Evolutionary conservation across 768 basidiomycete genomes (phyloP), one percentile per base, ranked within the genome.

Genomic region (Termitomyces heimii): DNA sequence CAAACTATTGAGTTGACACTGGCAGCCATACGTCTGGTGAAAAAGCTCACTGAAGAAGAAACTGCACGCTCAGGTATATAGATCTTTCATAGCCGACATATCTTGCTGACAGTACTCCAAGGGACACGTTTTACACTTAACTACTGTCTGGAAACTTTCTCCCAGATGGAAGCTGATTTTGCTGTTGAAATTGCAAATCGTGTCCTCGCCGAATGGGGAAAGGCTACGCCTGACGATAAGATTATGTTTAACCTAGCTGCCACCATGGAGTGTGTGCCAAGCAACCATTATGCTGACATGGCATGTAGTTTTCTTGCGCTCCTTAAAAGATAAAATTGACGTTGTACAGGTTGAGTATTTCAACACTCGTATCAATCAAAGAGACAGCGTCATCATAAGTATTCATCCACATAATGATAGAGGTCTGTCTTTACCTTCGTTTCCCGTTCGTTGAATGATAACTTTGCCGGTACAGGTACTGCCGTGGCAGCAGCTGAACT

Each of bases 211-310:
- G 80, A 82, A 12, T 92, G 90, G 90, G 85, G 84, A 16, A 81
- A 79, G 67, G 85, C 85, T 28, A 69, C 77, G 0, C 78, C 79
- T n/a, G 74, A 81, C 51, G 78, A 83, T 63, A 79, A 86, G 63
- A 87, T 92, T 67, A 91, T 89, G 60, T 92, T 92, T 72, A 92
- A 92, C 72, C 70, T 72, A 92, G 92, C 72, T 70, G 89, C 91
- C 20, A 88, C 89, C 0, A 92, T 90, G 40, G 91, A 92, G 67
- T 82, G 90, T 51, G 84, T 85, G 2, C 88, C 90, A 18, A 89
- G 90, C 22, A 92, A 92, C 67, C 86, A 92, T 68, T 92, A 87
- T 63, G 90, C 90, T 47, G 90, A 92, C 65, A 84, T 86, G 78
- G 89, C 82, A 58, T 62, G 77, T 60, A 20, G 13, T 34, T 10